phyloP scores from a whole-genome alignment of 2,329 filamentous ascomycete species.

The Zarea fungicola region DNA sequence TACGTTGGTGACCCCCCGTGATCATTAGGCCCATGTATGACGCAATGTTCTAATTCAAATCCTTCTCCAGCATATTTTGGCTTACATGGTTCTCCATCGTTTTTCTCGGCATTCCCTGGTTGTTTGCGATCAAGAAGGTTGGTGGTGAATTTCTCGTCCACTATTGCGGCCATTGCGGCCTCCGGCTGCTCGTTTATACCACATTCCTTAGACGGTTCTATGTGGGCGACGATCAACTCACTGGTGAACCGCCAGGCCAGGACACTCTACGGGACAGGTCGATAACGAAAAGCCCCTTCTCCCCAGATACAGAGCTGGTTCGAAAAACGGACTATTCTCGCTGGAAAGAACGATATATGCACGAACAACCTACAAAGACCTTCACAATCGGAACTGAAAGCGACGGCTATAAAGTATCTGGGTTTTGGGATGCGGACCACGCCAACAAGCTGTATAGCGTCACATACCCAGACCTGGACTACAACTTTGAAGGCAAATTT shows the following conservation, averaged over 20 bases:
- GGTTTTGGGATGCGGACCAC: background rate
- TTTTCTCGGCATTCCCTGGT: background rate
- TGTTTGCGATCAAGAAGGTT: background rate
- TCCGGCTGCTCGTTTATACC: background rate
- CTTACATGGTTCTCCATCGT: background rate
- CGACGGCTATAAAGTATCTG: background rate
- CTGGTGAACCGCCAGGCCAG: background rate
- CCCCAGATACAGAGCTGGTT: background rate
- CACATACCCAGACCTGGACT: background rate
- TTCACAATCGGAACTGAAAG: background rate
- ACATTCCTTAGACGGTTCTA: background rate
- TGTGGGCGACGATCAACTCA: background rate
- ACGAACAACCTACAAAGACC: background rate
- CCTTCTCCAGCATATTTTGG: background rate
- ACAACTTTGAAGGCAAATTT: background rate
- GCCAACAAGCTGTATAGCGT: background rate
- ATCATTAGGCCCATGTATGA: background rate
- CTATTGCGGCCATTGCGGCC: background rate
- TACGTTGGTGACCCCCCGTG: background rate
- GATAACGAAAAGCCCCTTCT: background rate
- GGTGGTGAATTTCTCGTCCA: background rate
- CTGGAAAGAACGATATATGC: background rate
- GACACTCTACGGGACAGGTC: background rate
- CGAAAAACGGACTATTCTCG: background rate
- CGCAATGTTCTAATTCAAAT: background rate